Conservation (phyloP, 768 basidiomycete species). For the Ramaria sp. region DNA sequence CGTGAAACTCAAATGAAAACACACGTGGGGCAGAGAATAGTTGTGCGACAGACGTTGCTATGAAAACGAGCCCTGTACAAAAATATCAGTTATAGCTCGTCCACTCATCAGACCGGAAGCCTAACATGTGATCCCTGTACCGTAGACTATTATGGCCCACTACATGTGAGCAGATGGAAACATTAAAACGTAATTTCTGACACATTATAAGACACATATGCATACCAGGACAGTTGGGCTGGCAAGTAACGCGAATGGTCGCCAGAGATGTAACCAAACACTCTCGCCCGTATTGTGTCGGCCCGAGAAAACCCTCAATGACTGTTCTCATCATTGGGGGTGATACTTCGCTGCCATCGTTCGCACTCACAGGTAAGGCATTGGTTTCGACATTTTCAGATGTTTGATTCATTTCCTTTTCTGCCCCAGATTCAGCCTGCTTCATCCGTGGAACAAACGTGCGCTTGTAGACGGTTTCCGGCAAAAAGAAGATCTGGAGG, state of each 20-base stretch:
- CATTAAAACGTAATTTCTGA: not conserved
- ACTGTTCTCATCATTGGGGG: not conserved
- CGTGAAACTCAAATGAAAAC: not conserved
- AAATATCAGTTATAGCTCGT: not conserved
- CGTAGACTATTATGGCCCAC: constrained; percentile 12
- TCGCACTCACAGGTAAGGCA: not conserved
- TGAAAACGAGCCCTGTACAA: constrained; percentile 13
- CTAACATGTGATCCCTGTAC: constrained; percentile 14
- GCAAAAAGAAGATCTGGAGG: constrained; percentile 8
- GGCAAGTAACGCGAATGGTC: constrained; percentile 1
- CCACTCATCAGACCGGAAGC: not conserved
- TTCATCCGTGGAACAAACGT: not conserved
- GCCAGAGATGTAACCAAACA: not conserved
- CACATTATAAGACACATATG: not conserved
- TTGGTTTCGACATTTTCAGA: constrained; percentile 1
- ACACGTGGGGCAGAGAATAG: constrained; percentile 13
- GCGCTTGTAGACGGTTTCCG: not conserved
- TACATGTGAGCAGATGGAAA: not conserved
- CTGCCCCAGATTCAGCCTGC: not conserved
- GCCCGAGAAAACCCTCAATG: constrained; percentile 1
- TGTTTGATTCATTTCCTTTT: not conserved
- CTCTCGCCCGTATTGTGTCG: constrained; percentile 1
- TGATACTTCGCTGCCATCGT: not conserved
- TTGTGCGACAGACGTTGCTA: constrained; percentile 14
- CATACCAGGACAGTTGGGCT: constrained; percentile 7